These are phyloP conservation scores for Colletotrichum sp. DNA, from an alignment of 2,329 filamentous ascomycete species.

Conservation along the genomic window DNA sequence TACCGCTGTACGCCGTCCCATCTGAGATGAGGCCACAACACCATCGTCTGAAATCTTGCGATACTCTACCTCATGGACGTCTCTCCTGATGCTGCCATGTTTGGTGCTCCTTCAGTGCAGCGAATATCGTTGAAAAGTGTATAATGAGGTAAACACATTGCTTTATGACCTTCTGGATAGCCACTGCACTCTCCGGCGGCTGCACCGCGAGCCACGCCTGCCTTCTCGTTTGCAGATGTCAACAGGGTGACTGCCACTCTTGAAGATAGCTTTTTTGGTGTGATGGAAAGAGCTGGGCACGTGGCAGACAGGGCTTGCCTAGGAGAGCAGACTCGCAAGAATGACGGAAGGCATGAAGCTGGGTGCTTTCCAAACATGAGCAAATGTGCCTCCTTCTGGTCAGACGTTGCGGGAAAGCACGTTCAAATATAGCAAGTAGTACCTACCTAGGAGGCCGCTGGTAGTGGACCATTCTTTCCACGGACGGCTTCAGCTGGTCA, in stretches of 20 bases:
- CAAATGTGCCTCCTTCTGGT: neutral
- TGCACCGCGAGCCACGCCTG: neutral
- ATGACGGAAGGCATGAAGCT: neutral
- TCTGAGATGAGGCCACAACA: neutral
- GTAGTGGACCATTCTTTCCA: neutral
- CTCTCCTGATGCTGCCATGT: neutral
- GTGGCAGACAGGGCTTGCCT: neutral
- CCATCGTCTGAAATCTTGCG: neutral
- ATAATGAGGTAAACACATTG: neutral
- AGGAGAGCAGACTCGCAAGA: neutral
- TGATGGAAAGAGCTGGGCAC: neutral
- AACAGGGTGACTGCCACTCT: neutral
- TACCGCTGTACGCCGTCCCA: neutral
- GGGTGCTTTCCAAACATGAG: neutral
- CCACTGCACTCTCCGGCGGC: neutral
- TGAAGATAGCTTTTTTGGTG: neutral
- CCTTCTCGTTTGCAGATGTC: neutral
- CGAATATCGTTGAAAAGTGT: neutral
- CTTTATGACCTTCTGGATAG: neutral
- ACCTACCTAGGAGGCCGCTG: neutral
- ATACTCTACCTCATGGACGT: neutral
- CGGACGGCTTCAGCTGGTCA: neutral
- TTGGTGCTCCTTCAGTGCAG: neutral
- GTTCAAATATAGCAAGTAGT: neutral
- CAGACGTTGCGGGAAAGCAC: neutral